Evolutionary conservation across 2,329 filamentous ascomycete species (phyloP).

Genomic region (Ramularia collo-cygni): DNA sequence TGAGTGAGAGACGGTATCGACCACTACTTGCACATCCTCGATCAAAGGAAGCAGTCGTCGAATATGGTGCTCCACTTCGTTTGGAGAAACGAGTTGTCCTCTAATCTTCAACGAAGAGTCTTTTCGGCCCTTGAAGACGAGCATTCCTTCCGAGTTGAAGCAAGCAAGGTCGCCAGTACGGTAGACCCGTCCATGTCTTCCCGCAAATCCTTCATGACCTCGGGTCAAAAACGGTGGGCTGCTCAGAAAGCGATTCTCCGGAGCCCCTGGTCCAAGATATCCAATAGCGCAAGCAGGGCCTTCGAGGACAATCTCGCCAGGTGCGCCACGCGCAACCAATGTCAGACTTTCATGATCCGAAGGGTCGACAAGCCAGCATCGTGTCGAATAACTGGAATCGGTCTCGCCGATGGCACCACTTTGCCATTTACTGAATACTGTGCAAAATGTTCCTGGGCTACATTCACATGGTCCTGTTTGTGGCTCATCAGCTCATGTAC

Average conservation of each 20-base stretch:
- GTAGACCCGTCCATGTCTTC: slow-evolving; percentile 45
- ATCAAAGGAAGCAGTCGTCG: neutral
- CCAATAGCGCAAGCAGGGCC: slow-evolving; percentile 40
- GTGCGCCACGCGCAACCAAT: slow-evolving; percentile 34
- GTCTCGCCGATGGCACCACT: neutral
- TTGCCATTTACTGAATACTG: slow-evolving; percentile 5
- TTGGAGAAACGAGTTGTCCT: slow-evolving; percentile 58
- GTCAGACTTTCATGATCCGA: slow-evolving; percentile 25
- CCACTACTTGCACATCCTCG: neutral
- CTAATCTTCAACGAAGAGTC: slow-evolving; percentile 57
- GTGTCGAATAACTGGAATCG: neutral
- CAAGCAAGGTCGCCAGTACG: slow-evolving; percentile 50
- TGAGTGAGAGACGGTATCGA: neutral
- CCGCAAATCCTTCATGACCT: slow-evolving; percentile 15
- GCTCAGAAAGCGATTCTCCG: slow-evolving; percentile 28
- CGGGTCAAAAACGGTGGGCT: slow-evolving; percentile 20
- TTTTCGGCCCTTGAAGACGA: slow-evolving; percentile 55
- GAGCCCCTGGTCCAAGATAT: slow-evolving; percentile 33
- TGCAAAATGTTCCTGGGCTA: slow-evolving; percentile 8
- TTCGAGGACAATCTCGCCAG: slow-evolving; percentile 44
- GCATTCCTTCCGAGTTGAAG: slow-evolving; percentile 46
- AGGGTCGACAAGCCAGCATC: slow-evolving; percentile 28
- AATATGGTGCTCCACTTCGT: slow-evolving; percentile 39
- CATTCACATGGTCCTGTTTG: slow-evolving; percentile 39
- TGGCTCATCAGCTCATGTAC: too few relatives aligned